phyloP scores from a whole-genome alignment of 805 yeast genomes.

The Cyberlindnera mycetangii region DNA sequence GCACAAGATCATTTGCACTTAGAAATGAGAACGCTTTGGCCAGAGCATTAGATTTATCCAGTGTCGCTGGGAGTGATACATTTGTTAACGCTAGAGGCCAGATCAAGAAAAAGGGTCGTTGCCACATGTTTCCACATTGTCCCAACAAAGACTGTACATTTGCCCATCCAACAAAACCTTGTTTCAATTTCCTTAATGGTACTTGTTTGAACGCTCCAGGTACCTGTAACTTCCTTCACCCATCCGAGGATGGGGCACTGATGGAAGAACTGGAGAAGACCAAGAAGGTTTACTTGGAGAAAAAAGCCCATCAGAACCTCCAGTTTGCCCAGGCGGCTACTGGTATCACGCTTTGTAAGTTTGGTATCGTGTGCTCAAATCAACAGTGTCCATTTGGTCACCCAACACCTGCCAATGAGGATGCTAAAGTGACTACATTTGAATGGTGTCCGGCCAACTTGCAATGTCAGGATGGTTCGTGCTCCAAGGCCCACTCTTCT shows the following conservation, averaged over 20 bases:
- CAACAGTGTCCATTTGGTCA: slow-evolving; percentile 86
- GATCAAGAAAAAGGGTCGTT: slow-evolving; percentile 58
- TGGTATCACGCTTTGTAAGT: slow-evolving; percentile 69
- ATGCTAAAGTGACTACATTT: slow-evolving; percentile 61
- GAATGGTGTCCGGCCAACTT: slow-evolving; percentile 79
- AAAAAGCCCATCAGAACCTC: slow-evolving; percentile 32
- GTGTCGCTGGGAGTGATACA: slow-evolving; percentile 30
- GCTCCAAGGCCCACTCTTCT: slow-evolving; percentile 82
- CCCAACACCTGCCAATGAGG: slow-evolving; percentile 82
- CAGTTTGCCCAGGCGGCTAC: slow-evolving; percentile 31
- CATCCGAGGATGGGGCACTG: slow-evolving; percentile 77
- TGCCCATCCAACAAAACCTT: slow-evolving; percentile 77
- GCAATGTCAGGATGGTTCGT: slow-evolving; percentile 55
- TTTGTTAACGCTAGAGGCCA: slow-evolving; percentile 31
- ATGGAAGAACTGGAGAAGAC: slow-evolving; percentile 65
- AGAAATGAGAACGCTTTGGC: slow-evolving; percentile 34
- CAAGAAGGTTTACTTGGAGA: slow-evolving; percentile 47
- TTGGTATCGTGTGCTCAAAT: slow-evolving; percentile 70
- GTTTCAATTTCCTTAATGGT: slow-evolving; percentile 60
- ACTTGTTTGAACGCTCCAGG: slow-evolving; percentile 78
- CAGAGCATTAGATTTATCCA: slow-evolving; percentile 37
- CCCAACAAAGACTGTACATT: slow-evolving; percentile 63
- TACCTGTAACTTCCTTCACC: slow-evolving; percentile 79
- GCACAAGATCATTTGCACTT: slow-evolving; percentile 25
- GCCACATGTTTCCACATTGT: slow-evolving; percentile 71